A percentile compares a stretch with the other conserved stretches of the same genome.
Evolutionary conservation across 2,329 filamentous ascomycete species (phyloP).

Genomic region (Elsinoe perseae): DNA sequence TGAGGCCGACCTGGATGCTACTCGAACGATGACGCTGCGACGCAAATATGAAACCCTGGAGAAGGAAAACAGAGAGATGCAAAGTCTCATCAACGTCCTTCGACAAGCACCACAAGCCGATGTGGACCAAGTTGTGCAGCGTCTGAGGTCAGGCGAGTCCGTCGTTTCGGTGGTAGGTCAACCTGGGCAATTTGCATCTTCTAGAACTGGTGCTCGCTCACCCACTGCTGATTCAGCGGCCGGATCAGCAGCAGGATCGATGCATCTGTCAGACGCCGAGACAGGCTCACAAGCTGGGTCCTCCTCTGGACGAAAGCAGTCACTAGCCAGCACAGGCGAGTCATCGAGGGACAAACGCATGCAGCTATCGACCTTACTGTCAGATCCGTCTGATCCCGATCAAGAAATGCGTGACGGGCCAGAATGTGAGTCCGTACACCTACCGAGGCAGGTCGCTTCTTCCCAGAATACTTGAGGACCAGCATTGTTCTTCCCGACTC

Average conservation of each 20-base stretch:
- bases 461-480: neutral
- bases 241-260: neutral
- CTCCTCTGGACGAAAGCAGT: too few species aligned
- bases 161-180: neutral
- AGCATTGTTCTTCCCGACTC: neutral
- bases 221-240: neutral
- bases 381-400: neutral
- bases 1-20: constrained; percentile 2
- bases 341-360: neutral
- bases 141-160: neutral
- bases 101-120: neutral
- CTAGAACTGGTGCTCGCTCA: neutral
- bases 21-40: neutral
- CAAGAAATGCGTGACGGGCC: neutral
- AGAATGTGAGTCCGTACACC: neutral
- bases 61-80: neutral
- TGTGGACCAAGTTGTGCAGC: neutral
- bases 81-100: neutral
- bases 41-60: neutral
- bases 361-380: neutral
- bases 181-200: neutral
- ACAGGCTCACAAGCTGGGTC: neutral
- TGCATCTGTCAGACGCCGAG: neutral
- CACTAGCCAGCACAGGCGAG: neutral
- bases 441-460: neutral